A percentile compares a stretch with the other conserved stretches of the same genome.
phyloP scores from a whole-genome alignment of 495 filamentous ascomycete species.

The Neurospora discreta region DNA sequence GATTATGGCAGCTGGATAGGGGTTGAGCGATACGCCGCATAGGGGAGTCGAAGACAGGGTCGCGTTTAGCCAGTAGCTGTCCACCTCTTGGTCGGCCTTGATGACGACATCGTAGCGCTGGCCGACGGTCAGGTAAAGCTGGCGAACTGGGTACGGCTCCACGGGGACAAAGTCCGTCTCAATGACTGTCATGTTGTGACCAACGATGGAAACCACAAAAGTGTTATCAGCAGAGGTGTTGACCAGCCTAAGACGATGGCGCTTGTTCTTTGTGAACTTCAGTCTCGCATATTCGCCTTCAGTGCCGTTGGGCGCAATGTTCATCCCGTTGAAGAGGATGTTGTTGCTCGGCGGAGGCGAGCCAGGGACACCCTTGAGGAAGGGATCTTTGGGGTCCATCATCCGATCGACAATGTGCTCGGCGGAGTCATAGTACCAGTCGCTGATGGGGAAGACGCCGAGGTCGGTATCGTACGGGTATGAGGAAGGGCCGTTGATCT shows the following conservation, averaged over 20 bases:
- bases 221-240: slow-evolving; percentile 33
- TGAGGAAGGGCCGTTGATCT: slow-evolving; percentile 39
- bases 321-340: slow-evolving; percentile 26
- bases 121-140: slow-evolving; percentile 45
- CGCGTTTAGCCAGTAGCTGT: slow-evolving; percentile 41
- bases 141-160: slow-evolving; percentile 24
- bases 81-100: slow-evolving; percentile 34
- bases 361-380: slow-evolving; percentile 12
- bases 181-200: slow-evolving; percentile 34
- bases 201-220: slow-evolving; percentile 24
- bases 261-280: slow-evolving; percentile 22
- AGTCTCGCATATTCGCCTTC: slow-evolving; percentile 10
- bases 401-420: background rate
- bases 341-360: slow-evolving; percentile 6
- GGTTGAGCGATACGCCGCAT: background rate
- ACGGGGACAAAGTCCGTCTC: slow-evolving; percentile 34
- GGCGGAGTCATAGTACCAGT: slow-evolving; percentile 23
- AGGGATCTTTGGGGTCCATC: slow-evolving; percentile 34
- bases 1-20: slow-evolving; percentile 10
- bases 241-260: slow-evolving; percentile 36
- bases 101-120: slow-evolving; percentile 58
- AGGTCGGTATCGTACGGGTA: slow-evolving; percentile 40
- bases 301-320: slow-evolving; percentile 16
- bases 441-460: slow-evolving; percentile 28
- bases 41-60: background rate